Base-by-base conservation (phyloP, 2,329 filamentous ascomycete genomes). In the Diatrype stigma region DNA sequence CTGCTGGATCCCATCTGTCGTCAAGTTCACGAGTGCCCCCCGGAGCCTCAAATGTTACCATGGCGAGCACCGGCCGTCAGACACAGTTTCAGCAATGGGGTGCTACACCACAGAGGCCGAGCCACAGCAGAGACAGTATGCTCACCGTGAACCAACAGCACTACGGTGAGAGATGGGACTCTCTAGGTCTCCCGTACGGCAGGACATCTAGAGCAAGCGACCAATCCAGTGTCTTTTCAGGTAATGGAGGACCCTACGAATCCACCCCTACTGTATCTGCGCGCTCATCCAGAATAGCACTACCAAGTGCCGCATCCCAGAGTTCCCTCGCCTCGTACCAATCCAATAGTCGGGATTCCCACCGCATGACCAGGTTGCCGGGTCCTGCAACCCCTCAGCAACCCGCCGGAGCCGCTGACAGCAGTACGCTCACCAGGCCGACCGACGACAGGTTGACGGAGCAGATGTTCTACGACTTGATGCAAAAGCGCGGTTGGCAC, bases 401-500 rank as follows among this genome's bases (percentile, higher is more conserved):
- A 37, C 4, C 60, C 12, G 67, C 73, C 57, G 79, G 4, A 37
- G 6, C 60, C 12, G 67, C 73, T 56, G 79, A 82, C 35, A 75
- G 73, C 22, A 82, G 84, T 59, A 71, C 84, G 56, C 81, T 94
- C 47, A 80, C 84, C 45, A 84, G 87, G 61, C 90, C 90, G 16
- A 80, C 85, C 48, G 89, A 95, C 67, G 90, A 95, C 64, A 82
- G 85, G 52, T 74, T 96, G 14, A 88, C 96, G 44, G 90, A 97
- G 67, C 85, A 92, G 64, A 89, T 96, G 76, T 97, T 97, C 65
- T 78, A 92, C 63, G 86, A 90, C 48, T 75, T 99, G 58, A 97
- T 99, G 94, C 89, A 96, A 65, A 96, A 96, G 73, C 84, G 94
- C 73, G 94, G 93, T 58, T 97, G 92, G 90, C 94, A 96, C 73